phyloP scores from a whole-genome alignment of 2,329 filamentous ascomycete genomes.

The Metarhizium anisopliae region DNA sequence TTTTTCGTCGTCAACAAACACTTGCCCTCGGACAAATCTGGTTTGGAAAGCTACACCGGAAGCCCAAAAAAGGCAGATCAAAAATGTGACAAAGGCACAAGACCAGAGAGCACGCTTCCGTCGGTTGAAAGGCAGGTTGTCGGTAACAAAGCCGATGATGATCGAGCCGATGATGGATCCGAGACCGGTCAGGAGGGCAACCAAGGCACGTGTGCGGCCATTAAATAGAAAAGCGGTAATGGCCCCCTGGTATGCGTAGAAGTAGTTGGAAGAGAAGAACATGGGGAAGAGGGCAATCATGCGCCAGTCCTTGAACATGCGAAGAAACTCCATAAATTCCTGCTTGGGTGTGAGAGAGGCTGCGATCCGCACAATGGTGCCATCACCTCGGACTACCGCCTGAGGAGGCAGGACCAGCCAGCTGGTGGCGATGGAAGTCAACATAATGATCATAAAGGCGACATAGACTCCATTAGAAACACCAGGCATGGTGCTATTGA shows the following conservation, averaged over 20 bases:
- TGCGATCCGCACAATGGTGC: conserved; percentile 4
- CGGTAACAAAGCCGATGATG: conserved; percentile 55
- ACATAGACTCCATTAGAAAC: conserved; percentile 5
- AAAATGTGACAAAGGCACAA: conserved; percentile 45
- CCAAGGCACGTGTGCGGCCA: conserved; percentile 64
- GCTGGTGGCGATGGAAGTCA: conserved; percentile 8
- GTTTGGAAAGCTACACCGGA: conserved; percentile 62
- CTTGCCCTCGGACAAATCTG: conserved; percentile 27
- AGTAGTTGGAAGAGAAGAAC: conserved; percentile 78
- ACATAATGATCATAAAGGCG: conserved; percentile 8
- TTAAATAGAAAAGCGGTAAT: conserved; percentile 65
- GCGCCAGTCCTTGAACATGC: conserved; percentile 15
- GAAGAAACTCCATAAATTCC: conserved; percentile 9
- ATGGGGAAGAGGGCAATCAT: conserved; percentile 69
- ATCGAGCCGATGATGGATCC: conserved; percentile 64
- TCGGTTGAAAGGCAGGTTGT: conserved; percentile 45
- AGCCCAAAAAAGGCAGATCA: conserved; percentile 61
- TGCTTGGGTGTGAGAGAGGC: conserved; percentile 6
- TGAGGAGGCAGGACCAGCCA: conserved; percentile 10
- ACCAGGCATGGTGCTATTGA: conserved; percentile 3
- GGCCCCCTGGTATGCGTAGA: conserved; percentile 71
- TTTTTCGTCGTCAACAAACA: conserved; percentile 7
- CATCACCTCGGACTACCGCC: conserved; percentile 8
- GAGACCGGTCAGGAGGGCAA: conserved; percentile 61
- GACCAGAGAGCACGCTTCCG: conserved; percentile 51